A percentile compares a stretch with the other conserved stretches of the same genome.
Conservation (phyloP, 805 yeast genomes). For the Pichia membranifaciens region DNA sequence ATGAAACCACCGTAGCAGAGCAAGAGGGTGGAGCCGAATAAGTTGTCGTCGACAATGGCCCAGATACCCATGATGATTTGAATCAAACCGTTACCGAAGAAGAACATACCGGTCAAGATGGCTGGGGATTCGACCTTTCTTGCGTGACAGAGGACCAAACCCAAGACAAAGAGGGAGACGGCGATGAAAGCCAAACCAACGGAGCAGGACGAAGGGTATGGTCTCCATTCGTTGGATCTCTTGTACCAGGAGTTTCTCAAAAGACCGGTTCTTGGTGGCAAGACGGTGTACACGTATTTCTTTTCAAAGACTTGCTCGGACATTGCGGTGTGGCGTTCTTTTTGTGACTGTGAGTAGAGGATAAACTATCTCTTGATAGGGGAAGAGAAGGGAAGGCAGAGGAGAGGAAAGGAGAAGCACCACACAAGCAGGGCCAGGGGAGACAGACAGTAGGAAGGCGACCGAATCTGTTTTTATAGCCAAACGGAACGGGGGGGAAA, state of each 20-base stretch:
- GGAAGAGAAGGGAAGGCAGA: not conserved
- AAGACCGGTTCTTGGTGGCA: slow-evolving; percentile 31
- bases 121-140: slow-evolving; percentile 35
- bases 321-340: slow-evolving; percentile 6
- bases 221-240: slow-evolving; percentile 34
- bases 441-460: not conserved
- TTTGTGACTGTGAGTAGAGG: not conserved
- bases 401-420: not conserved
- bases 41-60: slow-evolving; percentile 41
- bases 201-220: slow-evolving; percentile 40
- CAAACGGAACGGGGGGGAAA: not conserved
- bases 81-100: slow-evolving; percentile 40
- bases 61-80: slow-evolving; percentile 42
- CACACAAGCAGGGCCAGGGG: not conserved
- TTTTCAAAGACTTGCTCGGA: slow-evolving; percentile 22
- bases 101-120: slow-evolving; percentile 35
- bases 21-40: slow-evolving; percentile 45
- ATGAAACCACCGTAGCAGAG: slow-evolving; percentile 47
- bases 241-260: slow-evolving; percentile 38
- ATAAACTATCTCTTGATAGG: not conserved
- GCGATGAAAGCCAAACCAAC: slow-evolving; percentile 39
- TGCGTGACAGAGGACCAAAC: slow-evolving; percentile 37
- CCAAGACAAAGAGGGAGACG: slow-evolving; percentile 37
- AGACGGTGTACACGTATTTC: slow-evolving; percentile 16
- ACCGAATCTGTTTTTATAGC: no score